Evolutionary conservation across 768 basidiomycete genomes (phyloP).

Genomic region (Holtermanniella nyarrowii): DNA sequence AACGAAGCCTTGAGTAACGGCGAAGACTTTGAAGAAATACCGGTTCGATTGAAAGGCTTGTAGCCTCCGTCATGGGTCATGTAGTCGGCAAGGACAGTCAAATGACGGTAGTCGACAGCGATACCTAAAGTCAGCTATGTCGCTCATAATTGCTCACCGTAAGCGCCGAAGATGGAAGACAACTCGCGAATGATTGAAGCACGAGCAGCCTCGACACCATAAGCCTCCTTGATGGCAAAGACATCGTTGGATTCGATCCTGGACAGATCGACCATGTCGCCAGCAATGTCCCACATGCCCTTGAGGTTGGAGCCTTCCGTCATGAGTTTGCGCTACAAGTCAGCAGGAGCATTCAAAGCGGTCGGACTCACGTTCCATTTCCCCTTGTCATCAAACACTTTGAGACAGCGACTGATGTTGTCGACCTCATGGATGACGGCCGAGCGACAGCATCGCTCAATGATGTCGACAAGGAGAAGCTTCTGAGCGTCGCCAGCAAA

Average conservation of each 20-base stretch:
- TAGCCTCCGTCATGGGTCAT: slow-evolving; percentile 99
- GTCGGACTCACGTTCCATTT: slow-evolving; percentile 33
- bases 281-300: slow-evolving; percentile 64
- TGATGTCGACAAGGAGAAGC: slow-evolving; percentile 80
- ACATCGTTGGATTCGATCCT: slow-evolving; percentile 90
- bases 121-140: slow-evolving; percentile 43
- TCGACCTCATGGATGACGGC: slow-evolving; percentile 83
- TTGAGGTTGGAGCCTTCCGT: slow-evolving; percentile 88
- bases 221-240: slow-evolving; percentile 76
- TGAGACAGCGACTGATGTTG: slow-evolving; percentile 66
- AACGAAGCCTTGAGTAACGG: slow-evolving; percentile 94
- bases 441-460: slow-evolving; percentile 74
- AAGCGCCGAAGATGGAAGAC: slow-evolving; percentile 76
- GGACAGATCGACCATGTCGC: slow-evolving; percentile 58
- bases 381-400: slow-evolving; percentile 38
- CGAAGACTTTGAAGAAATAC: slow-evolving; percentile 85
- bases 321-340: slow-evolving; percentile 51
- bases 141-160: slow-evolving; percentile 47
- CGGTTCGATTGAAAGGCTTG: slow-evolving; percentile 95
- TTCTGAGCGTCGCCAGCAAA: slow-evolving; percentile 83
- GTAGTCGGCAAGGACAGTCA: slow-evolving; percentile 96
- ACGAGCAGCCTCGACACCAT: slow-evolving; percentile 95
- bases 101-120: slow-evolving; percentile 82
- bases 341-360: neutral
- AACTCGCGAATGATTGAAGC: slow-evolving; percentile 84